Evolutionary conservation across 257 asterid species (phyloP).

Genomic region (Osmanthus fragrans): DNA sequence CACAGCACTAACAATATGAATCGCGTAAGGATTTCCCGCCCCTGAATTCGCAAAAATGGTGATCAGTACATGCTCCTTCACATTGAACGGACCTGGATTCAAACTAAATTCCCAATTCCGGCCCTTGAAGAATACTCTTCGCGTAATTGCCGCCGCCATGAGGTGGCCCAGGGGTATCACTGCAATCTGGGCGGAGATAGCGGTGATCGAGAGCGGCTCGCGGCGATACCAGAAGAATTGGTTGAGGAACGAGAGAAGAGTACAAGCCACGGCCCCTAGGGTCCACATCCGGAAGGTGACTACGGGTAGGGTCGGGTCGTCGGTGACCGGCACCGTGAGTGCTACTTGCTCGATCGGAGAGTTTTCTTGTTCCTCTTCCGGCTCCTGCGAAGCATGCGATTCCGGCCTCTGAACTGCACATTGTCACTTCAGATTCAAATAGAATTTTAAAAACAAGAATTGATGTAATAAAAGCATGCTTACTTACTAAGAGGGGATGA

Average conservation of each 20-base stretch:
- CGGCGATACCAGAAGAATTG: slow-evolving; percentile 93
- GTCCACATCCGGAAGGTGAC: slow-evolving; percentile 84
- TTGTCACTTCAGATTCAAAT: slow-evolving; percentile 1
- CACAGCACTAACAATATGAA: slow-evolving; percentile 80
- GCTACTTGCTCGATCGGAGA: slow-evolving; percentile 82
- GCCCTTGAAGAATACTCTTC: slow-evolving; percentile 63
- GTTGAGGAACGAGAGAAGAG: slow-evolving; percentile 80
- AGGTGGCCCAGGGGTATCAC: slow-evolving; percentile 89
- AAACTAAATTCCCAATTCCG: slow-evolving; percentile 59
- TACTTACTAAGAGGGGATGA: slow-evolving; percentile 44
- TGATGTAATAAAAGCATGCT: neutral
- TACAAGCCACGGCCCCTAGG: slow-evolving; percentile 63
- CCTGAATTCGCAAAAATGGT: slow-evolving; percentile 89
- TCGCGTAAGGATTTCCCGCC: slow-evolving; percentile 81
- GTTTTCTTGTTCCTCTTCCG: slow-evolving; percentile 34
- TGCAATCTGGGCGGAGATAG: slow-evolving; percentile 88
- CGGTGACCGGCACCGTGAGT: slow-evolving; percentile 74
- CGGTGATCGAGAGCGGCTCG: slow-evolving; percentile 76
- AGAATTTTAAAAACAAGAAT: neutral
- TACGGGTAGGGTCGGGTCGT: slow-evolving; percentile 62
- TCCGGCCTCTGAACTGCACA: slow-evolving; percentile 39
- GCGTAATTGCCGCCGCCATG: slow-evolving; percentile 59
- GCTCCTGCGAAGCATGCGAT: slow-evolving; percentile 15
- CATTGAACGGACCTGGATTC: slow-evolving; percentile 74
- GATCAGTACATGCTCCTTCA: slow-evolving; percentile 88